A percentile compares a stretch with the other conserved stretches of the same genome.
Conservation (phyloP, 2,329 filamentous ascomycete genomes). For the Pseudogymnoascus verrucosus region DNA sequence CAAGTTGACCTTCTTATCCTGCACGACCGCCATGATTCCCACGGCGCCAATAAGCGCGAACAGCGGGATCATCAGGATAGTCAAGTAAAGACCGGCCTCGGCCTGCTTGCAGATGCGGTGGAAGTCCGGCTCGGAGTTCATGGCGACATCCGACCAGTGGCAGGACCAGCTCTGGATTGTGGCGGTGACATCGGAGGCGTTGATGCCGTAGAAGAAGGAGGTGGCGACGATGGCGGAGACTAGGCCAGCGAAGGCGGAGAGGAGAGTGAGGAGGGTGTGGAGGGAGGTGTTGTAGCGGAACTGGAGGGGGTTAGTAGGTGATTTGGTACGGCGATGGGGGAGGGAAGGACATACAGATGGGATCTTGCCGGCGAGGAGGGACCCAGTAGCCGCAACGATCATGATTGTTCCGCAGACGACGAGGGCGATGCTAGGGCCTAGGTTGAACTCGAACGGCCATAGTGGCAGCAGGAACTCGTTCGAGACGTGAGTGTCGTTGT, state of each 20-base stretch:
- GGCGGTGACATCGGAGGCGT: slow-evolving; percentile 43
- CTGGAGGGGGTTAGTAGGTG: slow-evolving; percentile 22
- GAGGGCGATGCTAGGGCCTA: slow-evolving; percentile 48
- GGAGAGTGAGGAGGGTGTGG: slow-evolving; percentile 23
- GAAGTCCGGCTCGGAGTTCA: slow-evolving; percentile 46
- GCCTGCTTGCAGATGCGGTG: slow-evolving; percentile 49
- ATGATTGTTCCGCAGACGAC: slow-evolving; percentile 45
- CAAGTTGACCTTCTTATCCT: slow-evolving; percentile 34
- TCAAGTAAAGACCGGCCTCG: slow-evolving; percentile 45
- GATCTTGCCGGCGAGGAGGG: slow-evolving; percentile 42
- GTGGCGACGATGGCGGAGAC: slow-evolving; percentile 44
- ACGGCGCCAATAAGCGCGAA: slow-evolving; percentile 39
- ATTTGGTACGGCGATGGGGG: slow-evolving; percentile 7
- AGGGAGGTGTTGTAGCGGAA: slow-evolving; percentile 30
- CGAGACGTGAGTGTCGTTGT: slow-evolving; percentile 44
- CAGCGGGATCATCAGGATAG: slow-evolving; percentile 49
- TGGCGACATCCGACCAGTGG: slow-evolving; percentile 47
- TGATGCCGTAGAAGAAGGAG: slow-evolving; percentile 49
- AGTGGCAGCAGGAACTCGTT: slow-evolving; percentile 43
- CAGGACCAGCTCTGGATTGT: slow-evolving; percentile 56
- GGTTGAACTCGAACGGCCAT: slow-evolving; percentile 51
- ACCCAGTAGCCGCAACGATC: slow-evolving; percentile 38
- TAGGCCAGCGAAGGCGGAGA: slow-evolving; percentile 36
- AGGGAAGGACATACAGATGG: slow-evolving; percentile 37
- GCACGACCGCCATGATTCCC: slow-evolving; percentile 34